phyloP scores from a whole-genome alignment of 768 basidiomycete species.

The Chalciporus pseudorubinellus region DNA sequence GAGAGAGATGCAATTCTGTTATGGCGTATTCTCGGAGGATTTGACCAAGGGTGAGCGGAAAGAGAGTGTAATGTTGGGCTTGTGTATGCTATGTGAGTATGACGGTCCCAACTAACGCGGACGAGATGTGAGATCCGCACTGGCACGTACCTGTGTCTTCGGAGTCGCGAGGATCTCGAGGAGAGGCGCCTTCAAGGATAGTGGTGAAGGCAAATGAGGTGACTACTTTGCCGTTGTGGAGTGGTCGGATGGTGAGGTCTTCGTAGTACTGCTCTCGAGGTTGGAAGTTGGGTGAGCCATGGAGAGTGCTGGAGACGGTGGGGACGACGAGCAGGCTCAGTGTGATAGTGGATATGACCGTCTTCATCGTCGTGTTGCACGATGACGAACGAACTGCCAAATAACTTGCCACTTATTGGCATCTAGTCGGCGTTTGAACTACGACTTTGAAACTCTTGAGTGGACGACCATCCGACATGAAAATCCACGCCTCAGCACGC shows the following conservation, averaged over 20 bases:
- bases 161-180: slow-evolving; percentile 53
- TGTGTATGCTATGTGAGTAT: too few relatives aligned
- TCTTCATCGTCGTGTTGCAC: slow-evolving; percentile 6
- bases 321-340: slow-evolving; percentile 10
- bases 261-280: slow-evolving; percentile 44
- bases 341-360: background rate
- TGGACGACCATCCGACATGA: too few relatives aligned
- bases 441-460: too few relatives aligned
- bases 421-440: too few relatives aligned
- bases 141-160: slow-evolving; percentile 47
- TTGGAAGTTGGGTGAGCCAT: background rate
- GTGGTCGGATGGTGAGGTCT: slow-evolving; percentile 51
- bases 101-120: background rate
- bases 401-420: too few relatives aligned
- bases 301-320: background rate
- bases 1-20: slow-evolving; percentile 82
- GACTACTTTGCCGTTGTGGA: slow-evolving; percentile 80
- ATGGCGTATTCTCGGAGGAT: slow-evolving; percentile 83
- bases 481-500: too few relatives aligned
- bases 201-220: slow-evolving; percentile 82
- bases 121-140: too few relatives aligned
- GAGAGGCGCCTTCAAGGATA: slow-evolving; percentile 48
- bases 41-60: slow-evolving; percentile 84
- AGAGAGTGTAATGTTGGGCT: slow-evolving; percentile 86
- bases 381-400: background rate